A percentile compares a stretch with the other conserved stretches of the same genome.
These are phyloP conservation scores for Rhodotorula sp. DNA, from an alignment of 1,284 basidiomycete species.

Conservation along the genomic window DNA sequence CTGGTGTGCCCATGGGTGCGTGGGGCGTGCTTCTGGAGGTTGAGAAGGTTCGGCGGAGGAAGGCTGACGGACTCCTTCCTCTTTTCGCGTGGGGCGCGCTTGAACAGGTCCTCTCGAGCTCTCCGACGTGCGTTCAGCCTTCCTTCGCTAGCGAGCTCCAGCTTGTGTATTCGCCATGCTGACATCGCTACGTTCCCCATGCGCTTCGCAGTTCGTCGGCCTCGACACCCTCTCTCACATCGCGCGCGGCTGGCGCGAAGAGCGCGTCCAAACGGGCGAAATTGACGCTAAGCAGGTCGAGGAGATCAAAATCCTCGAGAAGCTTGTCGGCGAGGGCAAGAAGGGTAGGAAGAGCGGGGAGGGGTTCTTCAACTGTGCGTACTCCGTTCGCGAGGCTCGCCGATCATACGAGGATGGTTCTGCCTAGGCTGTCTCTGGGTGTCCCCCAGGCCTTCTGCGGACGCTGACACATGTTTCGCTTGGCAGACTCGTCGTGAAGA, in stretches of 20 bases:
- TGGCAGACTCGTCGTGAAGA: constrained; percentile 1
- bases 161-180: too few species aligned
- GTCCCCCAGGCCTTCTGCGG: background rate
- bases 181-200: too few species aligned
- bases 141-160: background rate
- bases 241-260: constrained; percentile 57
- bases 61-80: background rate
- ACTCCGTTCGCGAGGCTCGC: background rate
- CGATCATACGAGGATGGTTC: too few species aligned
- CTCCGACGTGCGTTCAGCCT: constrained; percentile 50
- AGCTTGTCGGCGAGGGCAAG: constrained; percentile 57
- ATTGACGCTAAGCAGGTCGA: constrained; percentile 54
- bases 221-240: constrained; percentile 51
- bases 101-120: constrained; percentile 57
- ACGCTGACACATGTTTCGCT: background rate
- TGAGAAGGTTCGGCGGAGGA: background rate
- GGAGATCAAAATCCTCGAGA: constrained; percentile 53
- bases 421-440: background rate
- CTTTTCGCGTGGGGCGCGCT: background rate
- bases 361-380: constrained; percentile 53
- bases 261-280: constrained; percentile 51
- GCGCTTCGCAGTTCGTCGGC: constrained; percentile 34
- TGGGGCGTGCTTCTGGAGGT: constrained; percentile 18
- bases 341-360: constrained; percentile 58
- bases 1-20: constrained; percentile 49